A percentile compares a stretch with the other conserved stretches of the same genome.
These are phyloP conservation scores for Claviceps maximensis DNA, from an alignment of 2,329 filamentous ascomycete species.

Conservation along the genomic window DNA sequence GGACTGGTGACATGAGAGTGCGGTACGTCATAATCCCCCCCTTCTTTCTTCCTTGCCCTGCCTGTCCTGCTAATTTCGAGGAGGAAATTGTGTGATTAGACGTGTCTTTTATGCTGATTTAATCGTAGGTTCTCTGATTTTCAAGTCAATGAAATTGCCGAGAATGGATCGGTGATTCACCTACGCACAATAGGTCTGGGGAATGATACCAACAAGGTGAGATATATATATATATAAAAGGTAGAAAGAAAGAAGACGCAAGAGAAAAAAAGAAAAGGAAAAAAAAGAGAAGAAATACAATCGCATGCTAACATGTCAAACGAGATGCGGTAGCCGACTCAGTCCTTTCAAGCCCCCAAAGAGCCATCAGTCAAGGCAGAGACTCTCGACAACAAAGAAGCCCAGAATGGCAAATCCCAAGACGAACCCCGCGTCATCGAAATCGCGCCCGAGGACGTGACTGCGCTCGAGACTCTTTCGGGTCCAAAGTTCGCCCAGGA, in stretches of 20 bases:
- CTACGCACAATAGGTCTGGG: conserved; percentile 36
- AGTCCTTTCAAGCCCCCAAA: conserved; percentile 9
- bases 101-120: background rate
- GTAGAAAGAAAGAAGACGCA: background rate
- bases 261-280: background rate
- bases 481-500: conserved; percentile 26
- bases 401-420: conserved; percentile 11
- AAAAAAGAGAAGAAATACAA: background rate
- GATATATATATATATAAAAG: background rate
- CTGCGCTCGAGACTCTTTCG: conserved; percentile 25
- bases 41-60: no score
- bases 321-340: conserved; percentile 7
- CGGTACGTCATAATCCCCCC: conserved; percentile 14
- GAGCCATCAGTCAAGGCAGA: background rate
- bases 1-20: conserved; percentile 28
- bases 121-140: conserved; percentile 72
- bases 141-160: conserved; percentile 75
- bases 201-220: conserved; percentile 8
- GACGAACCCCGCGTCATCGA: conserved; percentile 10
- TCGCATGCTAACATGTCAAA: background rate
- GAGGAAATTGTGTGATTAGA: background rate
- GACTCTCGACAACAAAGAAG: background rate
- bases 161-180: conserved; percentile 64
- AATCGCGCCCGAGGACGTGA: conserved; percentile 20
- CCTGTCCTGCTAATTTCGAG: background rate